Evolutionary conservation across 2,329 filamentous ascomycete species (phyloP).

Genomic region (Trichoderma asperellum): DNA sequence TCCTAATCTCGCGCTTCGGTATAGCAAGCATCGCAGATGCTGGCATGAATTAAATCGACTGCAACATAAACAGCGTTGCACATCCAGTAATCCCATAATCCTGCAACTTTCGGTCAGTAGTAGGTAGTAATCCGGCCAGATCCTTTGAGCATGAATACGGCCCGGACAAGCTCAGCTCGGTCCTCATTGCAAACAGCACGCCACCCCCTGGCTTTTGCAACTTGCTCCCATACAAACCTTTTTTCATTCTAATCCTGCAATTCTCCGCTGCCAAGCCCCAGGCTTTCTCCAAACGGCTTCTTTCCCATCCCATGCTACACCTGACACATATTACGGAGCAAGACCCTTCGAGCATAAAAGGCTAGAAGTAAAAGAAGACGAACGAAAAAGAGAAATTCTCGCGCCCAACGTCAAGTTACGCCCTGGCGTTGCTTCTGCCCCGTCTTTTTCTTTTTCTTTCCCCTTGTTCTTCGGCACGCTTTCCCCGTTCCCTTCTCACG

Average conservation of each 20-base stretch:
- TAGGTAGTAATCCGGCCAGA: background rate
- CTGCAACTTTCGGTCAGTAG: background rate
- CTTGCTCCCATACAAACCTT: background rate
- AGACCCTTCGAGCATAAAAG: conserved; percentile 21
- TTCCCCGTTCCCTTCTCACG: conserved; percentile 14
- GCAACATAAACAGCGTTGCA: background rate
- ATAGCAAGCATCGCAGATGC: background rate
- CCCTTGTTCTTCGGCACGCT: conserved; percentile 21
- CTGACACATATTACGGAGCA: conserved; percentile 5
- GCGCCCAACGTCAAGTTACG: conserved; percentile 24
- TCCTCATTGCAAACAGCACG: background rate
- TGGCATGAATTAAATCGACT: background rate
- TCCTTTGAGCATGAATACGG: background rate
- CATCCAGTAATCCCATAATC: background rate
- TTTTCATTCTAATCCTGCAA: background rate
- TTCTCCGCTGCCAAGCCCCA: background rate
- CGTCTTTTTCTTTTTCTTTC: background rate
- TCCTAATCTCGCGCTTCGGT: background rate
- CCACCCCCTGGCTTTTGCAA: background rate
- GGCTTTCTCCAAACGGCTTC: background rate
- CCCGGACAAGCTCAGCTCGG: background rate
- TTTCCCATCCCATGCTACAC: background rate
- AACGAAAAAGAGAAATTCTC: background rate
- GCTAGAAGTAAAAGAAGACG: background rate
- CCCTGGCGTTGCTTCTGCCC: conserved; percentile 7